Percentiles rank a stretch among this genome's conserved stretches.
Conservation (phyloP, 495 filamentous ascomycete species). For the Amniculicola lignicola region DNA sequence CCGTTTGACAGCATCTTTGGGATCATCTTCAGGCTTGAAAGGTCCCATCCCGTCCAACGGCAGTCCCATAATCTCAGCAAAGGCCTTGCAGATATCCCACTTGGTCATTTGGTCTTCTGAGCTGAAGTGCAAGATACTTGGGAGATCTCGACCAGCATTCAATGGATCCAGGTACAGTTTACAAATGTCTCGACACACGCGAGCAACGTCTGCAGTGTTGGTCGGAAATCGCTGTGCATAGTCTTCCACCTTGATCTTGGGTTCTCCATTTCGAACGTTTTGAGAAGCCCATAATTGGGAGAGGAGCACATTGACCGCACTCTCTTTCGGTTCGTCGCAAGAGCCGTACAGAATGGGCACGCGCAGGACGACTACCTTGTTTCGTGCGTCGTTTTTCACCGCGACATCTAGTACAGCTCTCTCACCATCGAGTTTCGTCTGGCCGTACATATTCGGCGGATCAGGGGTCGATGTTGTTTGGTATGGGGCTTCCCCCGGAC, state of each 20-base stretch:
- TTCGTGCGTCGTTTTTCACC: neutral
- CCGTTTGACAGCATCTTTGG: slow-evolving; percentile 72
- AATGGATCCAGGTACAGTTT: slow-evolving; percentile 54
- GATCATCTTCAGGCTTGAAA: slow-evolving; percentile 57
- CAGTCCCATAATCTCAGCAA: slow-evolving; percentile 78
- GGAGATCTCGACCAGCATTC: slow-evolving; percentile 49
- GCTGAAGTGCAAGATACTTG: slow-evolving; percentile 78
- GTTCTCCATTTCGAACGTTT: slow-evolving; percentile 43
- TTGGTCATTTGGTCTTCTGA: slow-evolving; percentile 86
- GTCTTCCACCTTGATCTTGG: slow-evolving; percentile 76
- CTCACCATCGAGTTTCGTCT: slow-evolving; percentile 86
- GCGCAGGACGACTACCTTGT: slow-evolving; percentile 60
- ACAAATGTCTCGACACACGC: slow-evolving; percentile 70
- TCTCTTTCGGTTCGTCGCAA: slow-evolving; percentile 60
- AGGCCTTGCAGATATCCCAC: slow-evolving; percentile 79
- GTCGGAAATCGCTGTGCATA: slow-evolving; percentile 86
- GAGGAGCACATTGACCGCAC: slow-evolving; percentile 78
- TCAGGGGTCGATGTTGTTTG: slow-evolving; percentile 58
- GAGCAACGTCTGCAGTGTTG: slow-evolving; percentile 80
- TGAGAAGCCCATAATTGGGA: slow-evolving; percentile 69
- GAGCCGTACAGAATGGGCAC: slow-evolving; percentile 89
- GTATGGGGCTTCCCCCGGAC: slow-evolving; percentile 82
- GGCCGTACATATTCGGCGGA: slow-evolving; percentile 83
- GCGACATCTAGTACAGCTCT: slow-evolving; percentile 57
- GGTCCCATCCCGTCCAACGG: slow-evolving; percentile 66